A percentile compares a stretch with the other conserved stretches of the same genome.
phyloP scores from a whole-genome alignment of 768 basidiomycete species.

The Naganishia randhawae region DNA sequence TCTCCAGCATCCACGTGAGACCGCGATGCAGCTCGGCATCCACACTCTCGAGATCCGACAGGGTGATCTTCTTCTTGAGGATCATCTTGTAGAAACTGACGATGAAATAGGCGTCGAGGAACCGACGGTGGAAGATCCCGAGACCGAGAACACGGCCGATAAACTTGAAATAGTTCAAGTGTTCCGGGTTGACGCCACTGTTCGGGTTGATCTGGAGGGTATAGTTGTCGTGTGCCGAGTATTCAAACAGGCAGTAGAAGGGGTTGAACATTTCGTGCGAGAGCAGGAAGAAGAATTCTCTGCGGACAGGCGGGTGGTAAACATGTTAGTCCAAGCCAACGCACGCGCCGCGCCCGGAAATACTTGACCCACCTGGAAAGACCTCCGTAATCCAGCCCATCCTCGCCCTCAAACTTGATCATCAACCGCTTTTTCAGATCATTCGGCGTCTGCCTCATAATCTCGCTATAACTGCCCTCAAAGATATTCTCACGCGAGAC shows the following conservation, averaged over 20 bases:
- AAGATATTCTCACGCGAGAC: conserved; percentile 97
- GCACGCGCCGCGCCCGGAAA: too few relatives aligned
- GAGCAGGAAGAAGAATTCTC: conserved; percentile 99
- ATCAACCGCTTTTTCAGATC: conserved; percentile 97
- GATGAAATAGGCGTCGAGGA: conserved; percentile 98
- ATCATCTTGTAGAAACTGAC: conserved; percentile 99
- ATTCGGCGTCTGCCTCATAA: conserved; percentile 97
- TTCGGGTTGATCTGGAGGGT: conserved; percentile 99
- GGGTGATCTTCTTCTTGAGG: conserved; percentile 89
- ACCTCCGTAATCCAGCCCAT: conserved; percentile 97
- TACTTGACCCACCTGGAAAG: conserved; percentile 80
- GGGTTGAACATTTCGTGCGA: conserved; percentile 99
- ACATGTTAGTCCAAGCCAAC: background rate
- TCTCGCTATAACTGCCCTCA: conserved; percentile 98
- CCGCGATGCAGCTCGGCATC: conserved; percentile 92
- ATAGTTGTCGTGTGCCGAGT: conserved; percentile 99
- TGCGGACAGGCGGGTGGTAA: conserved; percentile 49
- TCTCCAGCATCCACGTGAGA: conserved; percentile 98
- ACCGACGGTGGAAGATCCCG: conserved; percentile 97
- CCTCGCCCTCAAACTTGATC: conserved; percentile 99
- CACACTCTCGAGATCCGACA: conserved; percentile 91
- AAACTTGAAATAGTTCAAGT: conserved; percentile 99
- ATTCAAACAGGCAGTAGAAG: conserved; percentile 99
- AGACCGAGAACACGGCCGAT: conserved; percentile 92
- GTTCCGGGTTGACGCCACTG: conserved; percentile 96